Evolutionary conservation across 768 basidiomycete genomes (phyloP), one percentile per base, ranked within the genome.

Genomic region (Suillus decipiens): DNA sequence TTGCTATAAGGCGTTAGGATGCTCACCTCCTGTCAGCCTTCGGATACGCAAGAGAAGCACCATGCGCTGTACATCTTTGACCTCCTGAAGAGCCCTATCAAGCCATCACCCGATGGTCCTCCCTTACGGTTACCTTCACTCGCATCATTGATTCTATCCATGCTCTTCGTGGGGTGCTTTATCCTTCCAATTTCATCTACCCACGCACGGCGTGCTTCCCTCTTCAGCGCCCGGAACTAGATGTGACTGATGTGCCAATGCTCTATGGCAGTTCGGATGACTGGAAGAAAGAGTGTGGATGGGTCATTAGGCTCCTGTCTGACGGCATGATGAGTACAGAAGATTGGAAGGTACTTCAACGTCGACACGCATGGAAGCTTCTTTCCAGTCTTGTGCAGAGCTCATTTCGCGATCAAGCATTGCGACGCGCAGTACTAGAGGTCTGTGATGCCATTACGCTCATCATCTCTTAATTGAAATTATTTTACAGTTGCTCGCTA

Each of bases 291-390:
- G 94, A 96, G 69, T 81, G 93, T n/a, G 82, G 81, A 1, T 98
- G 95, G 95, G 95, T 96, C 34, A 77, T 96, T 39, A 82, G 84
- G 45, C 92, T 94, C 74, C 75, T 97, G 45, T 81, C 89, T 0
- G 93, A 97, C 64, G 93, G 92, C 0, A 88, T 93, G 84, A 81
- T 81, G 66, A 83, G 86, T 55, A 80, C 81, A 0, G 82, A 86
- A 47, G 95, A 98, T 69, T 97, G 95, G 95, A 81, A 81, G 37
- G 83, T 94, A 2, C 73, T 96, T 60, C 87, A 87, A 68, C 81
- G 93, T 51, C 78, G 95, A 33, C 92, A 95, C 70, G 93, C 92
- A 0, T 96, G 93, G 91, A 93, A 94, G 65, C 78, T 96, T 34
- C 75, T 96, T 2, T 89, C 93, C 1, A 93, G 90, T 63, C 72